These are phyloP conservation scores for Panicum virgatum DNA, from an alignment of 202 grass and related monocot species.

Conservation along the genomic window DNA sequence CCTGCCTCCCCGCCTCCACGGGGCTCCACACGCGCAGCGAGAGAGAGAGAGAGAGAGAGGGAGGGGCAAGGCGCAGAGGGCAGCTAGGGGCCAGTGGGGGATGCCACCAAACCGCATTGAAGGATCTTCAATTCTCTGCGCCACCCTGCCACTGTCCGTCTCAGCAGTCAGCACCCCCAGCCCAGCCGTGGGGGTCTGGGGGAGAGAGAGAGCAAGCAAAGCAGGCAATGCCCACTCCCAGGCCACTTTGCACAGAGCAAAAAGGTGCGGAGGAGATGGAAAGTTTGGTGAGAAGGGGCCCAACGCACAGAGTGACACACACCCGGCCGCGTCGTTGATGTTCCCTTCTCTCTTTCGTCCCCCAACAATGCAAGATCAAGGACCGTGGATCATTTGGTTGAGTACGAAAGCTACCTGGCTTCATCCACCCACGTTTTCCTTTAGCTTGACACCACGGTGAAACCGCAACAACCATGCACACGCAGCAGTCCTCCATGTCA, in stretches of 20 bases:
- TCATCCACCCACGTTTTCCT: background rate
- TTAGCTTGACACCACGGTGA: constrained; percentile 6
- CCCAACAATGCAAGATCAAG: background rate
- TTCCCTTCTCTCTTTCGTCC: background rate
- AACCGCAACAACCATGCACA: background rate
- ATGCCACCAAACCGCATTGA: constrained; percentile 79
- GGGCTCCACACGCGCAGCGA: background rate
- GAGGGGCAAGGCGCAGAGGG: background rate
- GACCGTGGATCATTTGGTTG: background rate
- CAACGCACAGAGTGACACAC: background rate
- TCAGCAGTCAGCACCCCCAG: constrained; percentile 1
- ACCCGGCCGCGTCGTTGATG: background rate
- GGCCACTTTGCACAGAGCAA: constrained; percentile 39
- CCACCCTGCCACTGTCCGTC: constrained; percentile 44
- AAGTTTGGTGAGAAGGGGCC: constrained; percentile 49
- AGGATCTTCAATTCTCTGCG: constrained; percentile 68
- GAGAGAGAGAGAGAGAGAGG: background rate
- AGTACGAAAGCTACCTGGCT: background rate
- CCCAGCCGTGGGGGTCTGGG: background rate
- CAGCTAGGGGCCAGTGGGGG: constrained; percentile 19
- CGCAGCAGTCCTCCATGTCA: background rate
- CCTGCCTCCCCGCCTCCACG: background rate
- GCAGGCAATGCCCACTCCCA: constrained; percentile 42
- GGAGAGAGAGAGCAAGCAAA: background rate
- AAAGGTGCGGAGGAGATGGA: constrained; percentile 34